Evolutionary conservation across 1,139 yeast species (phyloP), one percentile per base, ranked within the genome.

Genomic region (Geotrichum candidum): DNA sequence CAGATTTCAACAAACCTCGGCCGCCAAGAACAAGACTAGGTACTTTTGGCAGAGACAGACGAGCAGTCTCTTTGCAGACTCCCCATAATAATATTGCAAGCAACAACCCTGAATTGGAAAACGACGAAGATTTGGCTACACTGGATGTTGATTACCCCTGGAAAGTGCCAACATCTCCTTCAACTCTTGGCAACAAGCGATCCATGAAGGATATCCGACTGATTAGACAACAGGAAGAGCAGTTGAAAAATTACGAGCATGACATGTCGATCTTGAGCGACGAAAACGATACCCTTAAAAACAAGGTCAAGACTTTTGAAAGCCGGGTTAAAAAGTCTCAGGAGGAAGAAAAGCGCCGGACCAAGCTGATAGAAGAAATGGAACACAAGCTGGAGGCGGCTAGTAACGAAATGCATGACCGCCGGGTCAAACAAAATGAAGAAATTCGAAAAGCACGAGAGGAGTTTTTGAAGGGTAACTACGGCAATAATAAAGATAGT

Each of bases 181-280:
- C 33, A 11, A 15, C 38, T 18, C 38, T 25, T 15, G n/a, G 25
- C 22, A 50, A 33, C 45, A 51, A 41, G 13, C 35, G 58, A 33
- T 53, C 59, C 0, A 53, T 25, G 22, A 53, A 60, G 33, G 62
- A 60, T 35, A 27, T 51, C 15, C 31, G 60, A 18, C 29, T 60
- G 46, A 56, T 60, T 22, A 53, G 60, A 22, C 64, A 60, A 33
- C 65, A 63, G 52, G 67, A 66, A 35, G 61, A 63, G 38, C 63
- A 64, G 31, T 54, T 66, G 10, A 48, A 58, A 35, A 59, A 62
- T 53, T 63, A 53, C 45, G 68, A 66, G 51, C 52, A 57, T 5
- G 63, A 61, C 45, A 50, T 66, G 22, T 53, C 59, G 11, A 53
- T 56, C 5, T 53, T 65, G 23, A 61, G 63, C 35, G 56, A 58